Percentiles rank a stretch among this genome's conserved stretches.
Conservation (phyloP, 352 stramenopile genomes). For the Globisporangium polare region DNA sequence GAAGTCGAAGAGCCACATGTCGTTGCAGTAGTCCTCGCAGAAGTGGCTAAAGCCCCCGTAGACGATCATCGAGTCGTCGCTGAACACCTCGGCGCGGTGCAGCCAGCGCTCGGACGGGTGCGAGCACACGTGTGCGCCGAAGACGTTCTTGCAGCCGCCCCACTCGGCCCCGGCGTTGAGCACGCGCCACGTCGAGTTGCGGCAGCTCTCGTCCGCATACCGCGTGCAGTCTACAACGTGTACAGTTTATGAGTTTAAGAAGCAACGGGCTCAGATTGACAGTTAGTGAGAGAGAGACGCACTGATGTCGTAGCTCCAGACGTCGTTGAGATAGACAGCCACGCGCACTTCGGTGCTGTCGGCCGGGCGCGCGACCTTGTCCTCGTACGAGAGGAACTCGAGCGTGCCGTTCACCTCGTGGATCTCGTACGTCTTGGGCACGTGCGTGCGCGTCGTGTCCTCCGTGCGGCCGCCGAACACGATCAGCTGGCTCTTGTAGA, state of each 20-base stretch:
- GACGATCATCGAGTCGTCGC: constrained; percentile 88
- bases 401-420: constrained; percentile 70
- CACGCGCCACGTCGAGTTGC: constrained; percentile 76
- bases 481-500: constrained; percentile 79
- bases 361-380: constrained; percentile 60
- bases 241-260: no score
- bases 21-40: constrained; percentile 95
- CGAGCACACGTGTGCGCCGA: constrained; percentile 85
- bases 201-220: constrained; percentile 85
- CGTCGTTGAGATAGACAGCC: constrained; percentile 93
- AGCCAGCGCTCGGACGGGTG: constrained; percentile 87
- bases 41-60: constrained; percentile 92
- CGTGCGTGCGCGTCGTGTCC: constrained; percentile 81
- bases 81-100: constrained; percentile 87
- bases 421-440: constrained; percentile 92
- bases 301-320: constrained; percentile 95
- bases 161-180: constrained; percentile 84
- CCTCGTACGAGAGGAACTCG: constrained; percentile 87
- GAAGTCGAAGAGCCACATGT: constrained; percentile 95
- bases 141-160: constrained; percentile 88
- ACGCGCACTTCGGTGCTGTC: constrained; percentile 61
- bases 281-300: constrained; percentile 3
- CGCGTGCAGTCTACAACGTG: constrained; percentile 59
- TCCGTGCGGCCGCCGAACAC: constrained; percentile 93
- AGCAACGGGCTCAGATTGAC: not conserved